Percentiles rank a stretch among this genome's conserved stretches.
Evolutionary conservation across 2,329 filamentous ascomycete species (phyloP).

Genomic region (Fusarium sp.): DNA sequence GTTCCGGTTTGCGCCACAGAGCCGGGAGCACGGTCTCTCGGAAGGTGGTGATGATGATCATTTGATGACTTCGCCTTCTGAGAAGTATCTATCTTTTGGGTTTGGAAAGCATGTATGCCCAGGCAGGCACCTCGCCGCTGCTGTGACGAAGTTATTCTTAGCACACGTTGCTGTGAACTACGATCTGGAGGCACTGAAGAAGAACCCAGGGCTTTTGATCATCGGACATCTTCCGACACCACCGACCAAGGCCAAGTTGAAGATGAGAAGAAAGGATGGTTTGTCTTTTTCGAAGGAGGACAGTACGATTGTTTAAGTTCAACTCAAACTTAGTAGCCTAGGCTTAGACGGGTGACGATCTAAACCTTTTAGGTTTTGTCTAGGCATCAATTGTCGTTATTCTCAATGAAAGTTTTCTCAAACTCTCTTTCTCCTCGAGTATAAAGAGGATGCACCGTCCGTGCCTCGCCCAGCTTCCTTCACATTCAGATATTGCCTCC

Average conservation of each 20-base stretch:
- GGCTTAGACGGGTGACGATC: fast-evolving
- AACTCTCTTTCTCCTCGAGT: background rate
- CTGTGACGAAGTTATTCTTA: background rate
- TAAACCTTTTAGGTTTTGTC: background rate
- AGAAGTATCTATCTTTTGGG: background rate
- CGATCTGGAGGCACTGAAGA: background rate
- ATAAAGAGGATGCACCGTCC: background rate
- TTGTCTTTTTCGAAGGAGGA: background rate
- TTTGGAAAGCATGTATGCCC: slow-evolving; percentile 1
- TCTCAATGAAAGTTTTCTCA: no score
- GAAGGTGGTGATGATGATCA: background rate
- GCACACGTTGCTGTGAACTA: background rate
- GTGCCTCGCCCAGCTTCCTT: background rate
- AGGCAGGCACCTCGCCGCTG: background rate
- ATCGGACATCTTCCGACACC: background rate
- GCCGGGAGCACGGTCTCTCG: fast-evolving
- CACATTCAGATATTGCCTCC: no score
- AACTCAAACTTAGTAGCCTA: background rate
- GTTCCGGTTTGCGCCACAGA: background rate
- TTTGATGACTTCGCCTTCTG: background rate
- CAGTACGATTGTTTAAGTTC: background rate
- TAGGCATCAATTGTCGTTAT: background rate
- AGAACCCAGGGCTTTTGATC: fast-evolving
- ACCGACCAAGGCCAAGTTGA: background rate
- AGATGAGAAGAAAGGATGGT: fast-evolving